Conservation (phyloP, 371 early-diverging fungal genomes). For the Sporodiniella umbellata region DNA sequence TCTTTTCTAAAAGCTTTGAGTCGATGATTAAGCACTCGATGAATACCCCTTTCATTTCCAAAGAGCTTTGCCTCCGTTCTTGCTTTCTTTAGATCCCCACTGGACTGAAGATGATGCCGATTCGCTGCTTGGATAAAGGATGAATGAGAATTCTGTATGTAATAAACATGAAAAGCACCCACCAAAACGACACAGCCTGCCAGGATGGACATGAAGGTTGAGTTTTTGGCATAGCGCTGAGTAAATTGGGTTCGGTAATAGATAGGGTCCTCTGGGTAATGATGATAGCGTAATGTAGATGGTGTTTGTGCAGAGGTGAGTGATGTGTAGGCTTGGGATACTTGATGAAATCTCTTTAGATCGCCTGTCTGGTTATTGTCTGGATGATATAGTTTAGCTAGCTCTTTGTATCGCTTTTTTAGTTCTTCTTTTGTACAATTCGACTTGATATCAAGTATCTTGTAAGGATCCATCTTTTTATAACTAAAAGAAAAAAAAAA, state of each 20-base stretch:
- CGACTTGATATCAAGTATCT: conserved; percentile 23
- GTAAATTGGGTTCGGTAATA: conserved; percentile 18
- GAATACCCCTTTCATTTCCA: conserved; percentile 39
- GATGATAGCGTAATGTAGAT: conserved; percentile 11
- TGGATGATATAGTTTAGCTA: conserved; percentile 42
- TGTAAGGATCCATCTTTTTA: conserved; percentile 23
- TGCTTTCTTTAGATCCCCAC: conserved; percentile 33
- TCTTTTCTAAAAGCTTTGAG: conserved; percentile 23
- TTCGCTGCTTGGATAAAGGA: conserved; percentile 26
- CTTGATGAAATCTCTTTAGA: conserved; percentile 29
- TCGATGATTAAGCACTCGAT: conserved; percentile 32
- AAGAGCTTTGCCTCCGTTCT: conserved; percentile 41
- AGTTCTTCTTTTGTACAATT: conserved; percentile 27
- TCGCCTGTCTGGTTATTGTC: conserved; percentile 31
- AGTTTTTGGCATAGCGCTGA: conserved; percentile 30
- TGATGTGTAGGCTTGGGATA: conserved; percentile 37
- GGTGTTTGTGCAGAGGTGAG: too few relatives aligned
- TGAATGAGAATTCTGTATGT: conserved; percentile 25
- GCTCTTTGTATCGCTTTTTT: conserved; percentile 35
- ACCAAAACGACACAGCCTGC: conserved; percentile 26
- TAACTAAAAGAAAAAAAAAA: not conserved
- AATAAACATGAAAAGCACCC: conserved; percentile 19
- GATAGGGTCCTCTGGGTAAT: conserved; percentile 14
- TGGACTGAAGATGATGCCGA: conserved; percentile 32
- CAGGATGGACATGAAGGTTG: conserved; percentile 30